Evolutionary conservation across 2,329 filamentous ascomycete genomes (phyloP).

Genomic region (Xylaria sp.): DNA sequence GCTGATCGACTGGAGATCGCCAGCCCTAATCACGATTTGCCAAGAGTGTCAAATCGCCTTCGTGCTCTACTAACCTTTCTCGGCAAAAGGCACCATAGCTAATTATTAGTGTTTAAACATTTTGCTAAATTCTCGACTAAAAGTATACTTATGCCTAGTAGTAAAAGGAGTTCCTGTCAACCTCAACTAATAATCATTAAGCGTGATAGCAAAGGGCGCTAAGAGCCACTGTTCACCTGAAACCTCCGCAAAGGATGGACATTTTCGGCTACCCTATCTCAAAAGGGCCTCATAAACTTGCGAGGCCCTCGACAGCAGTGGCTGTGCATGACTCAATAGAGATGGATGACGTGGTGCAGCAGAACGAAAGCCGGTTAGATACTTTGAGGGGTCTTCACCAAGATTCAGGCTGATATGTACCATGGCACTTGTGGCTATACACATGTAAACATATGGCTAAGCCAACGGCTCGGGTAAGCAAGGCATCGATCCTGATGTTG

Average conservation of each 20-base stretch:
- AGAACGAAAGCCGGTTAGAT: neutral
- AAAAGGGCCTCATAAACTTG: neutral
- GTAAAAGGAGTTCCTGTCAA: neutral
- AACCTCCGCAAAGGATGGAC: neutral
- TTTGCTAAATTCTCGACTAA: neutral
- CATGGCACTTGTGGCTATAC: neutral
- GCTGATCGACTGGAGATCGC: slow-evolving; percentile 11
- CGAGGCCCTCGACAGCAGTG: neutral
- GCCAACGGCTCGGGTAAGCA: neutral
- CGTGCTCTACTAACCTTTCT: slow-evolving; percentile 14
- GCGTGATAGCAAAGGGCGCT: neutral
- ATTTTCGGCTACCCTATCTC: neutral
- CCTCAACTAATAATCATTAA: neutral
- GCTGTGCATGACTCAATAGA: neutral
- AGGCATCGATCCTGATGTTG: neutral
- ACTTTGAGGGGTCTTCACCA: neutral
- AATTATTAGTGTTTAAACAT: slow-evolving; percentile 1
- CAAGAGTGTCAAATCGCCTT: slow-evolving; percentile 7
- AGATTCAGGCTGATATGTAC: slow-evolving; percentile 19
- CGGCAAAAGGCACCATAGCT: neutral
- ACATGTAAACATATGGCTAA: slow-evolving; percentile 2
- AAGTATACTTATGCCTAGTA: neutral
- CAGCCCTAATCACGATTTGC: slow-evolving; percentile 9
- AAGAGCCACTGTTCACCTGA: slow-evolving; percentile 3
- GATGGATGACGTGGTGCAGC: slow-evolving; percentile 1